Evolutionary conservation across 495 filamentous ascomycete species (phyloP).

Genomic region (Daldinia grandis): DNA sequence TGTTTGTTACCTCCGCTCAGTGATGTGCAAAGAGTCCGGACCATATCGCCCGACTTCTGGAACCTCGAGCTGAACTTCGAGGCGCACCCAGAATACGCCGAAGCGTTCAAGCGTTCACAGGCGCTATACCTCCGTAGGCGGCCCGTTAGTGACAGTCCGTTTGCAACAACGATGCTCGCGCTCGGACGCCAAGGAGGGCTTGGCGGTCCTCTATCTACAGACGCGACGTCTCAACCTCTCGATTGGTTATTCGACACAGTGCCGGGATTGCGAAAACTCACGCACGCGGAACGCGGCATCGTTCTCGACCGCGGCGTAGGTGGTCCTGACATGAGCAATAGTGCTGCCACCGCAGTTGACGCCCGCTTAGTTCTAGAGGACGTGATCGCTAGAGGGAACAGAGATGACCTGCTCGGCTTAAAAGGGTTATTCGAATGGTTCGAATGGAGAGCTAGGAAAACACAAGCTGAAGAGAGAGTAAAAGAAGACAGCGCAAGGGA

Average conservation of each 20-base stretch:
- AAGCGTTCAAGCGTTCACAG: constrained; percentile 77
- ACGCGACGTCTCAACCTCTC: constrained; percentile 55
- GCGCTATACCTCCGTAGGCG: constrained; percentile 84
- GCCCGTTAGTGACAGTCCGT: constrained; percentile 72
- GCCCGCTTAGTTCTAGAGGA: constrained; percentile 74
- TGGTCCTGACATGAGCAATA: constrained; percentile 57
- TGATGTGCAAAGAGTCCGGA: constrained; percentile 71
- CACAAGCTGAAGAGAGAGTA: constrained; percentile 24
- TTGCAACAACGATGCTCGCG: constrained; percentile 76
- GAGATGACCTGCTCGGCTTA: constrained; percentile 78
- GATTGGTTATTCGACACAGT: constrained; percentile 77
- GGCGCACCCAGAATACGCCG: constrained; percentile 67
- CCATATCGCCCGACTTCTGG: constrained; percentile 81
- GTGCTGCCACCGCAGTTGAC: constrained; percentile 75
- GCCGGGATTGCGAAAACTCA: constrained; percentile 66
- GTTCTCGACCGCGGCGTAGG: constrained; percentile 66
- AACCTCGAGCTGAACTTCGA: constrained; percentile 82
- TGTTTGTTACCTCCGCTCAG: constrained; percentile 85
- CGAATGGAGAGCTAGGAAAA: constrained; percentile 55
- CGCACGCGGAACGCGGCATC: constrained; percentile 77
- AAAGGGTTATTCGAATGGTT: constrained; percentile 84
- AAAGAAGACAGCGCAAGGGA: constrained; percentile 27
- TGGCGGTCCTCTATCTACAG: constrained; percentile 22
- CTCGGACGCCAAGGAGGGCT: constrained; percentile 59
- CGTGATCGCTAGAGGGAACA: constrained; percentile 65